These are phyloP conservation scores for Puccinia horiana DNA, from an alignment of 1,284 basidiomycete genomes.

Conservation along the genomic window DNA sequence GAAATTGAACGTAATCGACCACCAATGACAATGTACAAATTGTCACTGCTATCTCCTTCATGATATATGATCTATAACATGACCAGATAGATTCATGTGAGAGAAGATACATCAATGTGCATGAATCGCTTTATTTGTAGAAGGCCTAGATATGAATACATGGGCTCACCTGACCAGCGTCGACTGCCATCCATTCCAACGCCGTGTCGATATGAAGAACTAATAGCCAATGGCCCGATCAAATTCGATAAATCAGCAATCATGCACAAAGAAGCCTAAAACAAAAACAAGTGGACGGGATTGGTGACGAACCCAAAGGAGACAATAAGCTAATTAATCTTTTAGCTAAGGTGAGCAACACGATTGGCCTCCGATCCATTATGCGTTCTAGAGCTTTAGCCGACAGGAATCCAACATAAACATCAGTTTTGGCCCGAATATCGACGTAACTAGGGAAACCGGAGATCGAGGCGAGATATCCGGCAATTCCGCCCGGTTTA, in stretches of 20 bases:
- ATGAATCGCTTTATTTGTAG: conserved; percentile 15
- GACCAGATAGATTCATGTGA: not conserved
- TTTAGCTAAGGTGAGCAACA: conserved; percentile 92
- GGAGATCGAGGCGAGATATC: conserved; percentile 91
- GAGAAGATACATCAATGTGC: not conserved
- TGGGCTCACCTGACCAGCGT: conserved; percentile 69
- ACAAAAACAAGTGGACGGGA: conserved; percentile 47
- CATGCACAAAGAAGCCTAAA: conserved; percentile 12
- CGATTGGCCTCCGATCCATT: conserved; percentile 90
- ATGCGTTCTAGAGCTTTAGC: conserved; percentile 82
- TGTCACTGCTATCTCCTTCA: conserved; percentile 83
- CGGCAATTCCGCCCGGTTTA: conserved; percentile 96
- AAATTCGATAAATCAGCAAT: conserved; percentile 1
- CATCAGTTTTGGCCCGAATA: conserved; percentile 93
- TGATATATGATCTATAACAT: conserved; percentile 76
- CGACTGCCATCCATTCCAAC: conserved; percentile 96
- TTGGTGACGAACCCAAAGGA: conserved; percentile 69
- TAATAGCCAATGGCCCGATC: conserved; percentile 57
- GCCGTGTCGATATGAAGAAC: conserved; percentile 96
- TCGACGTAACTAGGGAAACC: conserved; percentile 92
- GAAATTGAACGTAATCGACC: conserved; percentile 83
- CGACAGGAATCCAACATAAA: conserved; percentile 91
- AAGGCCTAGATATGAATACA: not conserved
- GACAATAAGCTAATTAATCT: conserved; percentile 89
- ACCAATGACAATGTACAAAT: conserved; percentile 98